These are phyloP conservation scores for Plasmodium vinckei DNA, from an alignment of 169 alveolate species.

Conservation along the genomic window DNA sequence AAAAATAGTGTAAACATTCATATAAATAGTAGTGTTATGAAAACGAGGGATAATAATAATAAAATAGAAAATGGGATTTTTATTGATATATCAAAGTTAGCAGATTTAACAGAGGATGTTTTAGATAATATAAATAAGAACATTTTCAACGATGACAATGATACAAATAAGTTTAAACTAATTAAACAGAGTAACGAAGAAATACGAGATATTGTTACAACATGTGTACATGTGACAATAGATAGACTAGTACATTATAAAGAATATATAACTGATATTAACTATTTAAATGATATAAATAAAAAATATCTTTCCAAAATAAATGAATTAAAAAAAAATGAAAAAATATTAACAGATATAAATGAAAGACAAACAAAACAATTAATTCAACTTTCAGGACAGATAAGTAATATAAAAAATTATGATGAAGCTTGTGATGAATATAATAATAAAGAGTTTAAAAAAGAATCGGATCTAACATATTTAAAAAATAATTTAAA, in stretches of 20 bases:
- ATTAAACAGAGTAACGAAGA: not conserved
- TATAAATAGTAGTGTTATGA: not conserved
- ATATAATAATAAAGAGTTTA: conserved; percentile 17
- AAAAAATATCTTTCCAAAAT: conserved; percentile 13
- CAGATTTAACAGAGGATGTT: not conserved
- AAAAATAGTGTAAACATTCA: too few relatives aligned
- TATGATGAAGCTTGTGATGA: conserved; percentile 2
- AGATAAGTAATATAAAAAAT: conserved; percentile 20
- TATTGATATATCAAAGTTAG: not conserved
- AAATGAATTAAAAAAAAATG: conserved; percentile 8
- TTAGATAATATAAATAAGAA: not conserved
- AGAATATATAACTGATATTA: not conserved
- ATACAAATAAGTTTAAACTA: not conserved
- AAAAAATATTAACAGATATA: conserved; percentile 35
- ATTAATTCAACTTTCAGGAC: conserved; percentile 17
- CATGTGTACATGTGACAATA: not conserved
- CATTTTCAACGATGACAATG: not conserved
- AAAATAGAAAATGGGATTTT: conserved; percentile 1
- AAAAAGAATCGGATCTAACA: not conserved
- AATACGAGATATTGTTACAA: not conserved
- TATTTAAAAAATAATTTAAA: conserved; percentile 2
- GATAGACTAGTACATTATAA: not conserved
- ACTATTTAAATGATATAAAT: not conserved
- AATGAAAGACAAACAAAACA: conserved; percentile 63
- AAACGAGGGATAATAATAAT: not conserved